Base-by-base conservation (phyloP, 164 flowering plant species). In the Berberis thunbergii region DNA sequence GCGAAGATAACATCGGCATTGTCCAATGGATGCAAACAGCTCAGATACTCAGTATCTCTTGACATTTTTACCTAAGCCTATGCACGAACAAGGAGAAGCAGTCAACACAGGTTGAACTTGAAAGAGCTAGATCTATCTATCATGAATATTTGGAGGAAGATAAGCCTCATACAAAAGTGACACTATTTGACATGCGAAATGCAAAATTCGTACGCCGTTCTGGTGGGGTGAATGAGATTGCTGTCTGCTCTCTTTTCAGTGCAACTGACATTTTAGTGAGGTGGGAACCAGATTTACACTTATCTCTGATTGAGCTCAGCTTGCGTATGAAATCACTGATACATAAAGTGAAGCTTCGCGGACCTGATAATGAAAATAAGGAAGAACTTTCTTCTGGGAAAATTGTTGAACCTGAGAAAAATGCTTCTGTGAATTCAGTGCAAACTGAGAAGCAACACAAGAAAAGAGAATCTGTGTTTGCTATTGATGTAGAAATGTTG, bases 211-310 rank as follows among this genome's bases (percentile, higher is more conserved):
- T 95, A 10, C 83, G 83, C 61, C 88, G 97, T 60, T 76, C 94
- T 69, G 96, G 90, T 68, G 94, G 92, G 43, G 80, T 75, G 45
- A 91, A 84, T 72, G 97, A 89, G 69, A 72, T 85, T 52, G 76
- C 89, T 60, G 85, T 85, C 49, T 89, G 97, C 80, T 95, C 97
- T 62, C 86, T 89, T 71, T 95, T 95, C 63, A 95, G 97, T 80
- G 93, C 99, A 54, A 87, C 97, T 65, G 84, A 91, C 74, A 91
- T 95, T 70, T 50, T 83, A 12, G 77, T 82, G 62, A 80, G 92
- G 66, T 95, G 99, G 99, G 99, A 91, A 73, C 99, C 99, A 67
- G 99, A 91, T 78, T 81, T 79, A 52, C 97, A 95, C 80, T 61
- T 95, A 57, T 80, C 97, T 49, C 66, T 95, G 7, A 59, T 81